Percentiles rank a stretch among this genome's conserved stretches.
Evolutionary conservation across 768 basidiomycete species (phyloP).

Genomic region (Auricularia auricula-judae): DNA sequence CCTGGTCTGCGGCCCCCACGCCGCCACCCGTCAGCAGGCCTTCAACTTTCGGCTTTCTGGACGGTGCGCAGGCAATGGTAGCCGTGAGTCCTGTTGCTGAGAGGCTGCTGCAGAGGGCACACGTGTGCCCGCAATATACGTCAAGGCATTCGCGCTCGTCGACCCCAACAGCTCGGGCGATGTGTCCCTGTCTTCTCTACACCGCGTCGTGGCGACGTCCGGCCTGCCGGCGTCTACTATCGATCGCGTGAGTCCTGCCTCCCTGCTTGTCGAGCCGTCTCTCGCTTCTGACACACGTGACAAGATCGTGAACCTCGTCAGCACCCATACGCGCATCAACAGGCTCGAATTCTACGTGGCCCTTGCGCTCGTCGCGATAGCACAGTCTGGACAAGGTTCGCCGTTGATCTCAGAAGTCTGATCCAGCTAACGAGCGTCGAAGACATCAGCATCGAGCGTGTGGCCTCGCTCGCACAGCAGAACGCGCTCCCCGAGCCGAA

Average conservation of each 20-base stretch:
- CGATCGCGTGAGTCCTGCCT: conserved; percentile 54
- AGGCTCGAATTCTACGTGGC: conserved; percentile 89
- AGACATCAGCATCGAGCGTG: conserved; percentile 77
- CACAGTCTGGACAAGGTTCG: conserved; percentile 70
- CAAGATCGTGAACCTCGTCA: conserved; percentile 85
- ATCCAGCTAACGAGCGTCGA: background rate
- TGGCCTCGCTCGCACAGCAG: conserved; percentile 65
- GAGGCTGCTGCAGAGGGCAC: conserved; percentile 47
- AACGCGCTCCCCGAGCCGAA: conserved; percentile 68
- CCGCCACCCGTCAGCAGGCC: conserved; percentile 11
- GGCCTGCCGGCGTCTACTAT: conserved; percentile 70
- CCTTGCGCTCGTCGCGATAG: conserved; percentile 75
- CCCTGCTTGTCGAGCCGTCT: background rate
- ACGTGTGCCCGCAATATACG: conserved; percentile 69
- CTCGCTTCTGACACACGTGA: background rate
- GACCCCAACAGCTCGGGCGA: conserved; percentile 65
- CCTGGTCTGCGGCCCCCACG: conserved; percentile 21
- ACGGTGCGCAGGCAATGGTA: background rate
- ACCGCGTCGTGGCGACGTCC: conserved; percentile 69
- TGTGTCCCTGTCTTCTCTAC: conserved; percentile 71
- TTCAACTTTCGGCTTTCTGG: background rate
- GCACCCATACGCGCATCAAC: conserved; percentile 67
- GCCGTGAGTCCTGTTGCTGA: background rate
- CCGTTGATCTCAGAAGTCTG: background rate
- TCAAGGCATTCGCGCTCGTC: conserved; percentile 58